Evolutionary conservation across 2,329 filamentous ascomycete genomes (phyloP), one percentile per base, ranked within the genome.

Genomic region (Sclerotinia glacialis): DNA sequence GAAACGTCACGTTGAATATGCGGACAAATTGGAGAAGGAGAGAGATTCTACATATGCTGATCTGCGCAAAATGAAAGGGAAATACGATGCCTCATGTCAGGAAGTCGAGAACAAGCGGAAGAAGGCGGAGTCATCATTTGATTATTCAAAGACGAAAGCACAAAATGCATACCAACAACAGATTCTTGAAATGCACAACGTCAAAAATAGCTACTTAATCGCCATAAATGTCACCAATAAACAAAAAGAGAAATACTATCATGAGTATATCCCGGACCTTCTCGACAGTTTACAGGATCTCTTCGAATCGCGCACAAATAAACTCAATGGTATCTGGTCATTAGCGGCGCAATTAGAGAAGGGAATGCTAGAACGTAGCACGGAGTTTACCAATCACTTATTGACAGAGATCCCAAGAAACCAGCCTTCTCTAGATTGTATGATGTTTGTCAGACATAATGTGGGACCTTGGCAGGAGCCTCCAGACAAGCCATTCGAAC

Each of bases 401-500:
- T 82, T 87, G 6, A 83, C 86, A 67, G 94, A 98, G 76, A 95
- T 99, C 60, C 86, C 89, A 16, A 86, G 94, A 67, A 99, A 99
- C 76, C 85, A 90, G 69, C 95, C 95, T 12, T 85, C 90, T 55
- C 84, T 99, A 50, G 96, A 99, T 78, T 96, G 93, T 26, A 92
- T 97, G 84, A 99, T 99, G 95, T 99, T 97, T 78, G 88, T 96
- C 67, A 89, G 90, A 69, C 95, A 99, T 80, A 99, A 99, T 75
- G 87, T 91, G 72, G 85, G 86, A 31, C 80, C 85, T 62, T 96
- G 91, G 83, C 88, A 92, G 74, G 94, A 98, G 75, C 95, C 95
- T 0, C 74, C 85, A 0, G 90, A 97, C 78, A 91, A 95, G 78
- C 82, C 81, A 14, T 99, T 99, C 73, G 95, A 99, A 78, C 90